phyloP scores from a whole-genome alignment of 495 filamentous ascomycete genomes.

The Viridothelium virens region DNA sequence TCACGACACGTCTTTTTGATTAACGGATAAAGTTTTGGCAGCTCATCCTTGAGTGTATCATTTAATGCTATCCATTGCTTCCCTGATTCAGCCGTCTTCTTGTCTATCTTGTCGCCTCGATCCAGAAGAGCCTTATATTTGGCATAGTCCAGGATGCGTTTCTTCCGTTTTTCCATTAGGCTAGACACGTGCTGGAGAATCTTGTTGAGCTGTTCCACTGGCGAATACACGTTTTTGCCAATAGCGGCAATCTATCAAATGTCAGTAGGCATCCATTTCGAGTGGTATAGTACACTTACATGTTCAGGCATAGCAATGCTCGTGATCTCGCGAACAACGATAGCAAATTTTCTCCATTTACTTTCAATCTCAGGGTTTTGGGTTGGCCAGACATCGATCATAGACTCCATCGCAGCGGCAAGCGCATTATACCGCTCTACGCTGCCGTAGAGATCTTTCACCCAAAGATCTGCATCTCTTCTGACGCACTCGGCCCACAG shows the following conservation, averaged over 20 bases:
- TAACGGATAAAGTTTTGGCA: conserved; percentile 73
- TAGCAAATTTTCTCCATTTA: conserved; percentile 82
- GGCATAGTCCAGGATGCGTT: conserved; percentile 80
- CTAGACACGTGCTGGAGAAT: conserved; percentile 72
- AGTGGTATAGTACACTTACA: conserved; percentile 47
- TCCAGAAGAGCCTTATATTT: conserved; percentile 70
- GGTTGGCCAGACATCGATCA: conserved; percentile 52
- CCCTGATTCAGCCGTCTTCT: conserved; percentile 70
- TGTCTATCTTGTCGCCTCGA: conserved; percentile 70
- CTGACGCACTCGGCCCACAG: conserved; percentile 83
- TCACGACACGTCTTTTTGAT: conserved; percentile 70
- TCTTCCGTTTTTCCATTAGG: conserved; percentile 85
- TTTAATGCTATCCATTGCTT: conserved; percentile 86
- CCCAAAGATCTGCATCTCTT: conserved; percentile 84
- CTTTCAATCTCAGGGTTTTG: conserved; percentile 74
- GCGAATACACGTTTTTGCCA: conserved; percentile 74
- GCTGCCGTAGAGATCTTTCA: conserved; percentile 56
- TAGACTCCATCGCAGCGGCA: conserved; percentile 59
- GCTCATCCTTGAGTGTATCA: conserved; percentile 82
- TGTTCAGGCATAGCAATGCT: conserved; percentile 74
- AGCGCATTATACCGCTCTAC: conserved; percentile 67
- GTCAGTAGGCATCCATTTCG: conserved; percentile 14
- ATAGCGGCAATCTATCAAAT: conserved; percentile 58
- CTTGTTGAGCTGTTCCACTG: conserved; percentile 72
- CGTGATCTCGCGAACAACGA: conserved; percentile 72